These are phyloP conservation scores for Ensete glaucum DNA, from an alignment of 176 grass and related monocot genomes.

Conservation along the genomic window DNA sequence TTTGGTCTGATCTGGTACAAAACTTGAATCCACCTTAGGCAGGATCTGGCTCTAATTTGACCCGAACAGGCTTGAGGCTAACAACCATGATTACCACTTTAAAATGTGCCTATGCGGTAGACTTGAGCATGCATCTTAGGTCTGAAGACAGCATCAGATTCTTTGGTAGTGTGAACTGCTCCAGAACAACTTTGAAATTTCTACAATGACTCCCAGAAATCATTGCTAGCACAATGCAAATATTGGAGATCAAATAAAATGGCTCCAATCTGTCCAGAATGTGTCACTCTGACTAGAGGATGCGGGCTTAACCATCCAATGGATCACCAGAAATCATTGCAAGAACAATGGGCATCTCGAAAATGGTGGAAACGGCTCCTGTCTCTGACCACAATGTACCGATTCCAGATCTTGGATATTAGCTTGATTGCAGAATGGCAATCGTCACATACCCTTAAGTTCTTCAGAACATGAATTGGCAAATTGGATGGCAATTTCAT, in stretches of 20 bases:
- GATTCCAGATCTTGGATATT: constrained; percentile 49
- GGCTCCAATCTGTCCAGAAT: neutral
- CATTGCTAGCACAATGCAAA: neutral
- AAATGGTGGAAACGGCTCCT: constrained; percentile 72
- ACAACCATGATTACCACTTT: too few species aligned
- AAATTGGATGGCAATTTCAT: constrained; percentile 40
- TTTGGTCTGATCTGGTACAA: too few species aligned
- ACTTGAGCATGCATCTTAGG: too few species aligned
- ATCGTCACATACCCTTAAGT: constrained; percentile 62
- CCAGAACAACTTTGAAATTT: too few species aligned
- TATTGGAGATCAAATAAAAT: neutral
- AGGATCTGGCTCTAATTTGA: too few species aligned
- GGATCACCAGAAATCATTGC: constrained; percentile 67
- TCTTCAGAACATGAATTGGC: constrained; percentile 59
- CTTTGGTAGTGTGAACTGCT: too few species aligned
- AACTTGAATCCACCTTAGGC: too few species aligned
- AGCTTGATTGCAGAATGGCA: constrained; percentile 74
- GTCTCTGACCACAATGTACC: constrained; percentile 69
- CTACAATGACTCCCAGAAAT: too few species aligned
- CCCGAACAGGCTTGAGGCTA: too few species aligned
- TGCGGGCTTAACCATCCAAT: neutral
- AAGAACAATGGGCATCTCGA: constrained; percentile 51
- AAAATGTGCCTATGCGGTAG: too few species aligned
- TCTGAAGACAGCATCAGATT: too few species aligned
- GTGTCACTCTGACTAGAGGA: neutral